These are phyloP conservation scores for Aspergillus pseudoterreus DNA, from an alignment of 2,329 filamentous ascomycete genomes.

Conservation along the genomic window DNA sequence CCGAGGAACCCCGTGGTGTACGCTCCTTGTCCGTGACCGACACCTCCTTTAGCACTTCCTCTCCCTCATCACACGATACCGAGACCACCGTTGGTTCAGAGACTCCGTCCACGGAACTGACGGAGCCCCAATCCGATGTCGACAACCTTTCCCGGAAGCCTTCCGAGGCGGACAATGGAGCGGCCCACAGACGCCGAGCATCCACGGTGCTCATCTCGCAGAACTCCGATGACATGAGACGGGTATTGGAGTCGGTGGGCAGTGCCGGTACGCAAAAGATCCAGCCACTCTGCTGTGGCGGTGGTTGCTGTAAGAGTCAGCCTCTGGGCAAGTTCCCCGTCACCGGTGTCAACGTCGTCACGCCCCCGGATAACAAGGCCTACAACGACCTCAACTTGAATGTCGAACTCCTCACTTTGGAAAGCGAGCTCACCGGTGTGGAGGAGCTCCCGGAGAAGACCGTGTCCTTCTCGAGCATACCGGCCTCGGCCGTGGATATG, in stretches of 20 bases:
- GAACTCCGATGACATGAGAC: slow-evolving; percentile 56
- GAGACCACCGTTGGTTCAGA: slow-evolving; percentile 35
- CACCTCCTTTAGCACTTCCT: slow-evolving; percentile 26
- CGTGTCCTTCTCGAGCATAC: slow-evolving; percentile 56
- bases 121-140: slow-evolving; percentile 37
- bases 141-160: slow-evolving; percentile 22
- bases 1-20: slow-evolving; percentile 43
- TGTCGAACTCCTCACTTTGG: slow-evolving; percentile 67
- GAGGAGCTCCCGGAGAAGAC: slow-evolving; percentile 71
- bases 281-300: slow-evolving; percentile 62
- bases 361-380: slow-evolving; percentile 74
- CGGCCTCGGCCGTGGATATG: slow-evolving; percentile 31
- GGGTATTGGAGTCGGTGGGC: slow-evolving; percentile 53
- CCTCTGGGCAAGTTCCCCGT: slow-evolving; percentile 47
- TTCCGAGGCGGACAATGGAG: slow-evolving; percentile 12
- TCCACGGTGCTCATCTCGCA: slow-evolving; percentile 53
- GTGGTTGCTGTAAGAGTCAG: slow-evolving; percentile 61
- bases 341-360: slow-evolving; percentile 47
- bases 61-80: slow-evolving; percentile 28
- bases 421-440: slow-evolving; percentile 67
- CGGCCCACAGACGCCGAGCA: slow-evolving; percentile 37
- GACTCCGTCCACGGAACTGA: slow-evolving; percentile 40
- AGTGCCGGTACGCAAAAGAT: slow-evolving; percentile 56
- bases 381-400: slow-evolving; percentile 76
- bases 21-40: slow-evolving; percentile 36